Conservation (phyloP, 2,329 filamentous ascomycete species). For the Verticillium zaregamsianum region DNA sequence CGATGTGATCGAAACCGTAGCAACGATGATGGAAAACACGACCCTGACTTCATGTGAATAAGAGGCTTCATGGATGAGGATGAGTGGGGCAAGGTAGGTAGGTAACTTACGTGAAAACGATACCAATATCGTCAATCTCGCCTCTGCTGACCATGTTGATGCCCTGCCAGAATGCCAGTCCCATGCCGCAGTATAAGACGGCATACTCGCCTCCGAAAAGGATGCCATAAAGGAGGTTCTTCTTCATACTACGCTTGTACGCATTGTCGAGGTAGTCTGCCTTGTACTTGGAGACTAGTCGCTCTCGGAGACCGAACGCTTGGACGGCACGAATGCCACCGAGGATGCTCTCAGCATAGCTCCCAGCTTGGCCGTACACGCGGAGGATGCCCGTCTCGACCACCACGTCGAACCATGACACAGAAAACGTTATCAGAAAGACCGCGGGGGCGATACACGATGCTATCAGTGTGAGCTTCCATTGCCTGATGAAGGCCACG, state of each 20-base stretch:
- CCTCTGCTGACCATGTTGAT: constrained; percentile 31
- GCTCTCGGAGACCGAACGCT: constrained; percentile 6
- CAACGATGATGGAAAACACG: constrained; percentile 19
- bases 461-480: constrained; percentile 37
- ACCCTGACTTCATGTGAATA: constrained; percentile 11
- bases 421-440: constrained; percentile 12
- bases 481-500: constrained; percentile 29
- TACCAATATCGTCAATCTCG: constrained; percentile 6
- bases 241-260: constrained; percentile 7
- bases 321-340: constrained; percentile 9
- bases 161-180: constrained; percentile 15
- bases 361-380: constrained; percentile 18
- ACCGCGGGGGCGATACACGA: constrained; percentile 15
- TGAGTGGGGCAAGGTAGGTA: constrained; percentile 18
- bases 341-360: constrained; percentile 20
- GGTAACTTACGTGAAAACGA: constrained; percentile 11
- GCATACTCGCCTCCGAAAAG: constrained; percentile 6
- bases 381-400: constrained; percentile 20
- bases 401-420: constrained; percentile 17
- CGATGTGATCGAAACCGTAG: constrained; percentile 10
- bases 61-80: background rate
- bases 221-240: constrained; percentile 6
- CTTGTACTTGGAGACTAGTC: constrained; percentile 9
- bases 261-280: constrained; percentile 7
- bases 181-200: constrained; percentile 10